Evolutionary conservation across 169 alveolate genomes (phyloP).

Genomic region (Plasmodium yoelii): DNA sequence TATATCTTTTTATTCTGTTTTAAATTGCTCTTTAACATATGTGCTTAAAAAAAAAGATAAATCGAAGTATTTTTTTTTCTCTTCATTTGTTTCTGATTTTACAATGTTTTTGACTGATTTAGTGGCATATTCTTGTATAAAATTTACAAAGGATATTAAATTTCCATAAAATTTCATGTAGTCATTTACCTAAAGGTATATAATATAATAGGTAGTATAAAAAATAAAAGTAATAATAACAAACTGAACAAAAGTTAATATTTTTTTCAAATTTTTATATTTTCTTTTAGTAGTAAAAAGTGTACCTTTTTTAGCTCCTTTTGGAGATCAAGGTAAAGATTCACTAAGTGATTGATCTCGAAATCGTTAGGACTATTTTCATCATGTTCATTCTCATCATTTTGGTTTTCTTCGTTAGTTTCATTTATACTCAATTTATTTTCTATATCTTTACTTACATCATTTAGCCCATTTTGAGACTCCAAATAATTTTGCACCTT

Average conservation of each 20-base stretch:
- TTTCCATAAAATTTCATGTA: constrained; percentile 66
- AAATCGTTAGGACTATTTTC: neutral
- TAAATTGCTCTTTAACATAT: constrained; percentile 23
- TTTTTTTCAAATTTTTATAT: too few species aligned
- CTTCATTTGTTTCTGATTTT: constrained; percentile 40
- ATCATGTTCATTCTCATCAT: neutral
- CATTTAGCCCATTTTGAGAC: neutral
- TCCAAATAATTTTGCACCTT: constrained; percentile 40
- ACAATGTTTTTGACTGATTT: constrained; percentile 30
- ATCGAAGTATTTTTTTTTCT: constrained; percentile 39
- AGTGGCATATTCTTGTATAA: constrained; percentile 45
- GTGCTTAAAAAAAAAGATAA: constrained; percentile 51
- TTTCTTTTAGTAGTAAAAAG: too few species aligned
- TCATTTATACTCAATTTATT: neutral
- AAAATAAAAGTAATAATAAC: too few species aligned
- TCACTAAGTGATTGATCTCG: constrained; percentile 43
- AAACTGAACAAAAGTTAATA: too few species aligned
- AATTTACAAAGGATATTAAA: constrained; percentile 69
- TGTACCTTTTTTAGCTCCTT: constrained; percentile 68
- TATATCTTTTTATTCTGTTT: constrained; percentile 24
- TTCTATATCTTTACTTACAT: constrained; percentile 5
- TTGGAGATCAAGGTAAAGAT: constrained; percentile 54
- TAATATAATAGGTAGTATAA: too few species aligned
- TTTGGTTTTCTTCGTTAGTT: neutral
- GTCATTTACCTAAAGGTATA: constrained; percentile 36